Base-by-base conservation (phyloP, 208 protist genomes). In the Leishmania martiniquensis region DNA sequence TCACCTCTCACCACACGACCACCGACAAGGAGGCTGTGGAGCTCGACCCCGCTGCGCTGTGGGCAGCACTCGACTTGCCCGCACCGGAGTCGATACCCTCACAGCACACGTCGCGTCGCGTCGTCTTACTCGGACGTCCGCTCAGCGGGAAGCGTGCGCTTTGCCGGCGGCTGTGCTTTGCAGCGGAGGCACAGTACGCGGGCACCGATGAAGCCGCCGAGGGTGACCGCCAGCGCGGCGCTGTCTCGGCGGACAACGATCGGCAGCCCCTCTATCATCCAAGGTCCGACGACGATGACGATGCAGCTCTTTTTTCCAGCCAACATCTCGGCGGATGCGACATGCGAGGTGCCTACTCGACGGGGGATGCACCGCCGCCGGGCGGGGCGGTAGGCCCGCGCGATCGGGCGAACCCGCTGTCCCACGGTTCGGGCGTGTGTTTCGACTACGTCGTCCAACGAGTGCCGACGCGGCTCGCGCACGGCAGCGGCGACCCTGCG, bases 101-200 rank as follows among this genome's bases (percentile, higher is more conserved):
- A n/a, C 85, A 89, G 76, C 77, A 89, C 75, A 51, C 72, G 17
- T 76, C 77, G 39, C 78, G 80, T 32, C 86, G 91, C 17, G 85
- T 97, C 12, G 81, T 97, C 10, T 68, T 97, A 52, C 68, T 97
- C 15, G 94, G 94, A 13, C 81, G 89, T 20, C 85, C 89, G 13
- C 75, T 89, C 15, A 91, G 87, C 60, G 94, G 94, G 0, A 97
- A 97, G 78, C 87, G 94, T 6, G 93, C 92, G 49, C 76, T 96
- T 49, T 89, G 88, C 66, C 85, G 81, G 20, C 85, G 85, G 4
- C 84, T 97, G 4, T 87, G 89, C 63, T 83, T 84, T 7, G 94
- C 94, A 3, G 90, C 91, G 39, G 85, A 89, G 79, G 80, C 83
- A 52, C 82, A 92, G 67, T 84, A 85, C 75, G 69, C 82, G 15